Base-by-base conservation (phyloP, 169 alveolate species). In the Fabrea salina region DNA sequence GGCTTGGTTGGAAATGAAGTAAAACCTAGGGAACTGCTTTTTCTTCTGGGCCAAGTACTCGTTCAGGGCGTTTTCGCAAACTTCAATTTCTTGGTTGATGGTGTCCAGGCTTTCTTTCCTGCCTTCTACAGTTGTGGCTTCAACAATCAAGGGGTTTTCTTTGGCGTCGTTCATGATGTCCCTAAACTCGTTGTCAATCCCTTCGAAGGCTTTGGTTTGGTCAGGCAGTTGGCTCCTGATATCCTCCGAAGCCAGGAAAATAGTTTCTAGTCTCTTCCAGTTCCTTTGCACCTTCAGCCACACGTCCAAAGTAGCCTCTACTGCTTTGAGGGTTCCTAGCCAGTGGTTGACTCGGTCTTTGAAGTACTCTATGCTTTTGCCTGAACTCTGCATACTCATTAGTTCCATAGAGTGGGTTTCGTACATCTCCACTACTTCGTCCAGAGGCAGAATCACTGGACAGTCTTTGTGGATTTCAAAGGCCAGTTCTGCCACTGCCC, bases 21-120 rank as follows among this genome's bases (percentile, higher is more conserved):
- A 97, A 89, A 97, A 97, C 41, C 99, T 95, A 2, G 99, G 98
- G 95, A 96, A 95, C 1, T 96, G 92, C 92, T 96, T 97, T 92
- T 97, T 97, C 91, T 97, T 96, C 82, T 96, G 94, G 74, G 96
- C 99, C 78, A 97, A 87, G 87, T 97, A 97, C 56, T 97, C 98
- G 81, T 96, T 96, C 82, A 97, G 79, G 8, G 98, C 96, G 84
- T 96, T 97, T 92, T 97, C 99, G 89, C 99, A 97, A 22, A 92
- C 78, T 71, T 96, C 98, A 22, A 97, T 96, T 25, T 89, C 93
- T 50, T 92, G 95, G 72, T 92, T 85, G 91, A 96, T 88, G 33
- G 89, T 93, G 64, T 87, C 84, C 30, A 96, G 85, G 43, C 90
- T 82, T 32, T 94, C 97, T 71, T 94, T 96, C 77, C 98, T 87